Percentiles rank a stretch among this genome's conserved stretches.
phyloP scores from a whole-genome alignment of 73 alveolate genomes.

The Tetrahymena thermophila region DNA sequence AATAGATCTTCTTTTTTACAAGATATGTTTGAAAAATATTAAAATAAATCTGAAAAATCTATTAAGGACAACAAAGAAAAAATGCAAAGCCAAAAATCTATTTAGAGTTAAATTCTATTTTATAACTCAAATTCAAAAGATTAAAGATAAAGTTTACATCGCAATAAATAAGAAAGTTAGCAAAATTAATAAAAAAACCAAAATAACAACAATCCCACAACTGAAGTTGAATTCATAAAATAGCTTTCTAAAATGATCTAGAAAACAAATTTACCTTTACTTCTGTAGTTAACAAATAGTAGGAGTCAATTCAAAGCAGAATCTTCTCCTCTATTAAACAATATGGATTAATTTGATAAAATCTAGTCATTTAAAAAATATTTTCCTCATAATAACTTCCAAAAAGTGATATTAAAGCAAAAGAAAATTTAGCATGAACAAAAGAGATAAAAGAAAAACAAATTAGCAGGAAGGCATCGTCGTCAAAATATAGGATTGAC shows the following conservation, averaged over 20 bases:
- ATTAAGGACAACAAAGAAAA: not conserved
- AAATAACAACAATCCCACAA: too few species aligned
- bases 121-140: too few species aligned
- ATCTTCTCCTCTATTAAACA: not conserved
- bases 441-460: too few species aligned
- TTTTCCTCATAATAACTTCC: not conserved
- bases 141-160: too few species aligned
- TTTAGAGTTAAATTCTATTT: not conserved
- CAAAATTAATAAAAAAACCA: not conserved
- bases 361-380: too few species aligned
- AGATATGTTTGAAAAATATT: not conserved
- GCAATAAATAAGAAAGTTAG: too few species aligned
- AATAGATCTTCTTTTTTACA: too few species aligned
- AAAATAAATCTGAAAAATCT: not conserved
- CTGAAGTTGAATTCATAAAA: not conserved
- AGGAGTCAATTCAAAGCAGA: not conserved
- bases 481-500: not conserved
- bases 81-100: not conserved
- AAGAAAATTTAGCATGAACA: not conserved
- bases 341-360: not conserved
- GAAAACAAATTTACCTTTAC: not conserved
- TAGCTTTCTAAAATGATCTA: not conserved
- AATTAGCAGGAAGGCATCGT: not conserved
- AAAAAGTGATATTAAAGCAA: not conserved
- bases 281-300: not conserved